These are phyloP conservation scores for Myriosclerotinia duriaeana DNA, from an alignment of 2,329 filamentous ascomycete genomes.

Conservation along the genomic window DNA sequence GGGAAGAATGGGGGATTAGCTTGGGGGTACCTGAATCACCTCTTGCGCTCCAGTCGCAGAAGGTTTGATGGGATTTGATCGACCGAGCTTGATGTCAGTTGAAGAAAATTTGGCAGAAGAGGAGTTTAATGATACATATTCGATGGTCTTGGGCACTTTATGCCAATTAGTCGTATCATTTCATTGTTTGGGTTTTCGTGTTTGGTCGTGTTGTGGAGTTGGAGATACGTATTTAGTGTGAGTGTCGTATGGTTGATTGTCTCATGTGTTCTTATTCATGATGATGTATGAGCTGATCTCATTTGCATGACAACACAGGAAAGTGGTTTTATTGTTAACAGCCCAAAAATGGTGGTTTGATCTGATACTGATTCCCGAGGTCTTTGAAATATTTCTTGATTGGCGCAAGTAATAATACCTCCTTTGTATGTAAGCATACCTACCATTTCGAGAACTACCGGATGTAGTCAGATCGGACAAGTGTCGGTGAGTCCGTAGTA, in stretches of 20 bases:
- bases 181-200: background rate
- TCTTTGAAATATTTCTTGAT: background rate
- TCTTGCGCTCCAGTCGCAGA: constrained; percentile 14
- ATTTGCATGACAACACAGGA: background rate
- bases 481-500: constrained; percentile 5
- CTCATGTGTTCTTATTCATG: constrained; percentile 2
- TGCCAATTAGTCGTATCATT: background rate
- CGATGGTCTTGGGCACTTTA: constrained; percentile 17
- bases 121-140: constrained; percentile 16
- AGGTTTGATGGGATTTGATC: background rate
- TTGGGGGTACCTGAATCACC: constrained; percentile 9
- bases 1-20: constrained; percentile 15
- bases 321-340: background rate
- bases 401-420: background rate
- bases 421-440: background rate
- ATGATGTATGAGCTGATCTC: background rate
- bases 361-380: background rate
- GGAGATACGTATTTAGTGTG: background rate
- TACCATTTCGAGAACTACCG: background rate
- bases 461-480: background rate
- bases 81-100: constrained; percentile 3
- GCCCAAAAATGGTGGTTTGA: background rate
- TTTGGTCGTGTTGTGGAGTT: background rate
- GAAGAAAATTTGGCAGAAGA: constrained; percentile 11
- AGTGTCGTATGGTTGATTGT: background rate